Evolutionary conservation across 441 rosid genomes (phyloP).

Genomic region (Pelargonium citronellum): DNA sequence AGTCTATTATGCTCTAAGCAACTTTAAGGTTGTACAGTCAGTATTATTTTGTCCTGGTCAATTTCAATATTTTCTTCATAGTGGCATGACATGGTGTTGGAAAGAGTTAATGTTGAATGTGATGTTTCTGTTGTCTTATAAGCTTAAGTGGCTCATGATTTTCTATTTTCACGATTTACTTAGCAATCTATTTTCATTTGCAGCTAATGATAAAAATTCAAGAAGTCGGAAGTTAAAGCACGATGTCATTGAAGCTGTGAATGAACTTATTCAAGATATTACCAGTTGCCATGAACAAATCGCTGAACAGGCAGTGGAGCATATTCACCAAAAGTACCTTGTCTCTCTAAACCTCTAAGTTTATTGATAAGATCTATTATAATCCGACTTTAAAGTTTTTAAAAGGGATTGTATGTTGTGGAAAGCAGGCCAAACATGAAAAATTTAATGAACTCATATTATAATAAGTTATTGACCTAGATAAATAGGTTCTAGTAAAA

Average conservation of each 20-base stretch:
- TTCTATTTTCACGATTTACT: slow-evolving; percentile 6
- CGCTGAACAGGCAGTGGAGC: slow-evolving; percentile 98
- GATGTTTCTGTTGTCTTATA: slow-evolving; percentile 5
- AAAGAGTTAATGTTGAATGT: slow-evolving; percentile 6
- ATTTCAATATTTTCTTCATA: slow-evolving; percentile 7
- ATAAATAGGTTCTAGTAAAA: too few relatives aligned
- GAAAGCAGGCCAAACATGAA: too few relatives aligned
- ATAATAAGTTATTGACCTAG: too few relatives aligned
- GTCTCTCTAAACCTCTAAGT: slow-evolving; percentile 4
- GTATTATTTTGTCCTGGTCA: not conserved
- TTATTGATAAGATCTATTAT: not conserved
- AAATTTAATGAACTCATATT: too few relatives aligned
- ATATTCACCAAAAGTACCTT: slow-evolving; percentile 91
- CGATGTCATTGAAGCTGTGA: slow-evolving; percentile 91
- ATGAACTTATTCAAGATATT: slow-evolving; percentile 87
- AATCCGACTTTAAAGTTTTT: too few relatives aligned
- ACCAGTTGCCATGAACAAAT: slow-evolving; percentile 88
- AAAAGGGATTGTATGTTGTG: too few relatives aligned
- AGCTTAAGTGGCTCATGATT: not conserved
- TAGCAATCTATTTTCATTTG: slow-evolving; percentile 24
- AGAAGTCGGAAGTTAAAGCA: slow-evolving; percentile 85
- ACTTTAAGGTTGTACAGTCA: slow-evolving; percentile 5
- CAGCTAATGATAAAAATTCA: slow-evolving; percentile 91
- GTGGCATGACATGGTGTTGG: not conserved
- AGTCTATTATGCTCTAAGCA: not conserved